phyloP scores from a whole-genome alignment of 192 early-diverging fungal species.

The Haplosporangium gracile region DNA sequence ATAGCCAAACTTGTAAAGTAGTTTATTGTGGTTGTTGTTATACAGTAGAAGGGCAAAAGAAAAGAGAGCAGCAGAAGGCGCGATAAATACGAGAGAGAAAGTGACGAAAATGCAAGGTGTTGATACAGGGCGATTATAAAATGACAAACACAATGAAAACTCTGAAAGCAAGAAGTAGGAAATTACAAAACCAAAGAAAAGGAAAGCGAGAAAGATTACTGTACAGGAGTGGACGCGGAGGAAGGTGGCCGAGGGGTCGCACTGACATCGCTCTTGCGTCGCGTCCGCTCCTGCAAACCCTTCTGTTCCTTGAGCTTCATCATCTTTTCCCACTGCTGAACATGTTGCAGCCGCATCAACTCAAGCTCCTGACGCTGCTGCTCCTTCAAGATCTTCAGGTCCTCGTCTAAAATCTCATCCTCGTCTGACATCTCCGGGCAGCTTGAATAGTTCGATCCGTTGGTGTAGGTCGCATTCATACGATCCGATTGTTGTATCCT shows the following conservation, averaged over 20 bases:
- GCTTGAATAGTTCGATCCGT: slow-evolving; percentile 53
- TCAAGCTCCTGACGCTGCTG: slow-evolving; percentile 46
- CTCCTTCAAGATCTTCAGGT: slow-evolving; percentile 44
- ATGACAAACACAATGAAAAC: neutral
- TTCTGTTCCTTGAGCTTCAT: slow-evolving; percentile 54
- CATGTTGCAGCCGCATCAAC: slow-evolving; percentile 41
- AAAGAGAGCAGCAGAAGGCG: neutral
- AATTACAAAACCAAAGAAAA: neutral
- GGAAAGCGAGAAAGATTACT: neutral
- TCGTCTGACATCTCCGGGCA: slow-evolving; percentile 51
- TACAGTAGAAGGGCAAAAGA: neutral
- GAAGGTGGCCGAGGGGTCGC: slow-evolving; percentile 9
- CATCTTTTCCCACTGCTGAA: slow-evolving; percentile 52
- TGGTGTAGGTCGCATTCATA: slow-evolving; percentile 20
- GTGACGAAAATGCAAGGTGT: neutral
- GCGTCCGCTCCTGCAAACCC: slow-evolving; percentile 23
- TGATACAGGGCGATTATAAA: slow-evolving; percentile 9
- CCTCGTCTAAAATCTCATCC: slow-evolving; percentile 45
- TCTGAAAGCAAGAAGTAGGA: slow-evolving; percentile 5
- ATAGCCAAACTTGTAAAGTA: neutral
- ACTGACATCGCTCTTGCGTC: slow-evolving; percentile 43
- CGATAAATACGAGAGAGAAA: neutral
- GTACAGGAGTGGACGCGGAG: neutral
- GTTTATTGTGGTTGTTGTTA: neutral
- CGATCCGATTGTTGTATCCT: slow-evolving; percentile 2